Evolutionary conservation across 768 basidiomycete species (phyloP).

Genomic region (Candolleomyces aberdarensis): DNA sequence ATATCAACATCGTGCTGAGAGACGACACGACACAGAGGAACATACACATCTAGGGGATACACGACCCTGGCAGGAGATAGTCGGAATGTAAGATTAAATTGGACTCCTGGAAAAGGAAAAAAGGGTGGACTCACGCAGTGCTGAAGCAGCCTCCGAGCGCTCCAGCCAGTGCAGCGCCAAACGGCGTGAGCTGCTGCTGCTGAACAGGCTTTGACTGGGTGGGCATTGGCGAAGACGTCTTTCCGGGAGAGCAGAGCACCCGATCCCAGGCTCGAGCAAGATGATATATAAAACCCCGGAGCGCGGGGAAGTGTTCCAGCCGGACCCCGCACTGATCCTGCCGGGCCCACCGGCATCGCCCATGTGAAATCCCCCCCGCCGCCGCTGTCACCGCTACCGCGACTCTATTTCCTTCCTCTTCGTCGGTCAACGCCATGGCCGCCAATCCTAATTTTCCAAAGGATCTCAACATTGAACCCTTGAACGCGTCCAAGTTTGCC

Average conservation of each 20-base stretch:
- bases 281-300: conserved; percentile 7
- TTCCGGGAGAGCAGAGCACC: too few relatives aligned
- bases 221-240: conserved; percentile 32
- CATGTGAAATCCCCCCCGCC: conserved; percentile 15
- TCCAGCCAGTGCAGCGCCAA: conserved; percentile 87
- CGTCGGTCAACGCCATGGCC: neutral
- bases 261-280: neutral
- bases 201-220: conserved; percentile 56
- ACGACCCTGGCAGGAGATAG: conserved; percentile 56
- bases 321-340: conserved; percentile 1
- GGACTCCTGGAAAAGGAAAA: conserved; percentile 6
- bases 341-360: neutral
- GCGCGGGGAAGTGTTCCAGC: conserved; percentile 19
- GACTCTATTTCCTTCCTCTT: conserved; percentile 1
- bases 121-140: conserved; percentile 69
- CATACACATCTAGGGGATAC: conserved; percentile 94
- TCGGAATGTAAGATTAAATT: neutral
- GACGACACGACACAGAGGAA: conserved; percentile 5
- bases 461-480: conserved; percentile 23
- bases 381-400: neutral
- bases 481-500: conserved; percentile 5
- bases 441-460: conserved; percentile 35
- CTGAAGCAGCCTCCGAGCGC: conserved; percentile 93
- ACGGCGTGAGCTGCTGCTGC: conserved; percentile 73
- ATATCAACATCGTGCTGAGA: neutral